phyloP scores from a whole-genome alignment of 495 filamentous ascomycete genomes.

The Penicillium bovifimosum region DNA sequence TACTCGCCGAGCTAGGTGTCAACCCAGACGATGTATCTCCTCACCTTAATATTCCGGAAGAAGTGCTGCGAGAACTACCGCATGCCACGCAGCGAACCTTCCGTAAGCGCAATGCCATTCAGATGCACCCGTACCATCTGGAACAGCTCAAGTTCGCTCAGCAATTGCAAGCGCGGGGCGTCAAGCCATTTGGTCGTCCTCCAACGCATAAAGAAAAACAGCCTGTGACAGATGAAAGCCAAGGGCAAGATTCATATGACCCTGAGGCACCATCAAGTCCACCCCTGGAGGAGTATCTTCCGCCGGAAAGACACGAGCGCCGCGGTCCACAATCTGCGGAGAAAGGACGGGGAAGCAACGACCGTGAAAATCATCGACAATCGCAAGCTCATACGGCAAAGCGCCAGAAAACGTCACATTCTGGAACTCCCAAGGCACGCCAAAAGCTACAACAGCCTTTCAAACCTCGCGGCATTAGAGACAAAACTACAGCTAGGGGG shows the following conservation, averaged over 20 bases:
- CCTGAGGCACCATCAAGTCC: slow-evolving; percentile 32
- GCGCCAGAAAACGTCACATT: slow-evolving; percentile 31
- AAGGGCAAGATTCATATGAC: slow-evolving; percentile 35
- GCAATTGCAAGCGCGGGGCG: slow-evolving; percentile 53
- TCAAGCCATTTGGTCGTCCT: slow-evolving; percentile 31
- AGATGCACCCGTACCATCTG: slow-evolving; percentile 65
- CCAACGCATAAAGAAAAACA: slow-evolving; percentile 16
- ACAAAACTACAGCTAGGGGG: slow-evolving; percentile 12
- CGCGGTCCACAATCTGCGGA: slow-evolving; percentile 1
- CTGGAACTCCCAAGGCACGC: slow-evolving; percentile 6
- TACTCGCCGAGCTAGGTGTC: slow-evolving; percentile 1
- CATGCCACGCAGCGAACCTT: slow-evolving; percentile 42
- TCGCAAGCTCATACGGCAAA: slow-evolving; percentile 17
- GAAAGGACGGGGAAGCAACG: not conserved
- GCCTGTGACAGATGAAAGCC: slow-evolving; percentile 49
- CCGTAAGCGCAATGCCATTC: slow-evolving; percentile 66
- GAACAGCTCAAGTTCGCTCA: slow-evolving; percentile 59
- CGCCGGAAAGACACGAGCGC: slow-evolving; percentile 7
- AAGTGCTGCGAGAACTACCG: slow-evolving; percentile 28
- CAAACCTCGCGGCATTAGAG: slow-evolving; percentile 26
- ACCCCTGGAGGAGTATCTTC: slow-evolving; percentile 22
- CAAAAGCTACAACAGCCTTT: slow-evolving; percentile 4
- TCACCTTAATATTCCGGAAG: slow-evolving; percentile 26
- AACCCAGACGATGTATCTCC: slow-evolving; percentile 16
- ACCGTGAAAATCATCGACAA: not conserved